Conservation (phyloP, 495 filamentous ascomycete species). For the Aspergillus egyptiacus region DNA sequence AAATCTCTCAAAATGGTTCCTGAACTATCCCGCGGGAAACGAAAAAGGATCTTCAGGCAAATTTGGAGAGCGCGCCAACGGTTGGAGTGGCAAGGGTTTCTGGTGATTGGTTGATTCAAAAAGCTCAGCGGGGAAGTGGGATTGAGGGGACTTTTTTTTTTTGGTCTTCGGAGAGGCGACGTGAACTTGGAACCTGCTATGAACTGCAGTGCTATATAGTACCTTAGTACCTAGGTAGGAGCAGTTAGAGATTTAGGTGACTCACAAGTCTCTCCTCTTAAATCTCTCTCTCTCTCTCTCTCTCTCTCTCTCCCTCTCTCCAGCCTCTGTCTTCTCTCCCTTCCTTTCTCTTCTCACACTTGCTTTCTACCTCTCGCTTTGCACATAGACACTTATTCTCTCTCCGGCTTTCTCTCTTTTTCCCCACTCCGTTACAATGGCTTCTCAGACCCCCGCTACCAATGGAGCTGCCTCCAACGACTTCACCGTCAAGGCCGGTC, state of each 20-base stretch:
- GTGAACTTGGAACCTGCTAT: no score
- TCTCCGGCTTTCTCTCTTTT: conserved; percentile 2
- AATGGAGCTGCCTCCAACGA: conserved; percentile 32
- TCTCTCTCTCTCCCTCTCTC: conserved; percentile 1
- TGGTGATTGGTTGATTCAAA: conserved; percentile 14
- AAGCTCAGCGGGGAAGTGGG: conserved; percentile 5
- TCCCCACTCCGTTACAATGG: conserved; percentile 27
- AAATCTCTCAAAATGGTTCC: not conserved
- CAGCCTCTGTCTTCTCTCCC: not conserved
- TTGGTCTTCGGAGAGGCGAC: not conserved
- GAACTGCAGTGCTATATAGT: no score
- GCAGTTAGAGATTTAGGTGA: not conserved
- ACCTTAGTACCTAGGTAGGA: no score
- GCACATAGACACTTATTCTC: not conserved
- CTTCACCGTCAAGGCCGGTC: conserved; percentile 83
- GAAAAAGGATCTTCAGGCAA: conserved; percentile 4
- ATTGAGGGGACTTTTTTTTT: conserved; percentile 1
- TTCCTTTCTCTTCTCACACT: not conserved
- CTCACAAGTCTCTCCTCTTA: not conserved
- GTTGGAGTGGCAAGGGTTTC: conserved; percentile 17
- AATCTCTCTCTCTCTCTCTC: not conserved
- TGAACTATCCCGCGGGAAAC: conserved; percentile 14
- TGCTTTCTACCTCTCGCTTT: no score
- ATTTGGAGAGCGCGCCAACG: not conserved
- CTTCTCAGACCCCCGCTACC: conserved; percentile 26